Conservation (phyloP, 192 early-diverging fungal genomes). For the Thamnidium elegans region DNA sequence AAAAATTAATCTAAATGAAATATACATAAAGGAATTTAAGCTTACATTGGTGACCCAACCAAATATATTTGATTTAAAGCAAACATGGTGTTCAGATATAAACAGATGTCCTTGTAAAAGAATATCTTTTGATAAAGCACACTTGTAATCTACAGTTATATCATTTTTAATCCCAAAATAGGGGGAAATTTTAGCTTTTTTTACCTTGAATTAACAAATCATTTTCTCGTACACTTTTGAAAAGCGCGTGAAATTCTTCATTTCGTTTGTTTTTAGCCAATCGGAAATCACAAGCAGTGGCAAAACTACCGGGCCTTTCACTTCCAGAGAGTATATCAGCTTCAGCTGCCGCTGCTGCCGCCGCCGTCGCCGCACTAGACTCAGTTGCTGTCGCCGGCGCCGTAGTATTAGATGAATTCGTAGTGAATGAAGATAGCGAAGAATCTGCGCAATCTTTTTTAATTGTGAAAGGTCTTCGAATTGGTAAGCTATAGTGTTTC, state of each 20-base stretch:
- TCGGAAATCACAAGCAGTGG: constrained; percentile 24
- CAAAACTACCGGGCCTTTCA: constrained; percentile 21
- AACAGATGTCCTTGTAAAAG: constrained; percentile 83
- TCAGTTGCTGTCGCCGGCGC: neutral
- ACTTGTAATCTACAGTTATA: constrained; percentile 61
- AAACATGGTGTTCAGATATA: constrained; percentile 74
- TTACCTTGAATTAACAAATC: constrained; percentile 54
- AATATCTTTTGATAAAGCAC: constrained; percentile 86
- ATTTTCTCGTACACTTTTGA: constrained; percentile 49
- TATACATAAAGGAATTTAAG: neutral
- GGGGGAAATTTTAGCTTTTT: neutral
- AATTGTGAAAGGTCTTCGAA: constrained; percentile 13
- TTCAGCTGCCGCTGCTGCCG: constrained; percentile 8
- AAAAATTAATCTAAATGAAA: neutral
- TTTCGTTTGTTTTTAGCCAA: constrained; percentile 47
- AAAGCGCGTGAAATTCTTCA: constrained; percentile 53
- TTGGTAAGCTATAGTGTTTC: constrained; percentile 11
- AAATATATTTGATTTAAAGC: constrained; percentile 88
- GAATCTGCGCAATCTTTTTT: constrained; percentile 1
- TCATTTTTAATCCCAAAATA: neutral
- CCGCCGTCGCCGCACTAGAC: neutral
- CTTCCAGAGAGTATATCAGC: constrained; percentile 3
- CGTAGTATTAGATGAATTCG: no score
- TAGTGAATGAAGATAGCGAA: no score
- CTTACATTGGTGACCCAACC: constrained; percentile 80